These are phyloP conservation scores for Cardamine resedifolia DNA, from an alignment of 345 rosid species.

Conservation along the genomic window DNA sequence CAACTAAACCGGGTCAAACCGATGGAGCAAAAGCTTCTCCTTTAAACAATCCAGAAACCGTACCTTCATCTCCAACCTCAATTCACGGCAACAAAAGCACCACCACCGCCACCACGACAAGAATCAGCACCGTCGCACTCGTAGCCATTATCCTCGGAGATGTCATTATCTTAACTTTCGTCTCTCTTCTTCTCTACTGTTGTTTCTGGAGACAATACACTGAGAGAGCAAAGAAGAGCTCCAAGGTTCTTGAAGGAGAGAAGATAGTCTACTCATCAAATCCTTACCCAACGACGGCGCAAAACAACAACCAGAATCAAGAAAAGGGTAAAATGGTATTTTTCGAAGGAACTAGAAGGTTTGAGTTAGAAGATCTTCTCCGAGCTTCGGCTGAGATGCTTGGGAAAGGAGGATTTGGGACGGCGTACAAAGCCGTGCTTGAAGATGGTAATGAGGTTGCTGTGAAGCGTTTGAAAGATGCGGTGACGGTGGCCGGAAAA, in stretches of 20 bases:
- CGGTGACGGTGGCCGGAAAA: conserved; percentile 52
- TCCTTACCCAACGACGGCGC: conserved; percentile 60
- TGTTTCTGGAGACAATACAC: conserved; percentile 83
- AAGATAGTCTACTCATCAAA: conserved; percentile 86
- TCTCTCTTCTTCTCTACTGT: conserved; percentile 77
- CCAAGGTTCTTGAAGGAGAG: conserved; percentile 73
- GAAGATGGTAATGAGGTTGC: conserved; percentile 87
- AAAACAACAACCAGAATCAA: conserved; percentile 21
- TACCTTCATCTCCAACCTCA: conserved; percentile 70
- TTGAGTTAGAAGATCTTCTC: conserved; percentile 85
- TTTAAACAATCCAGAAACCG: conserved; percentile 42
- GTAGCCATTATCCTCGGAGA: conserved; percentile 75
- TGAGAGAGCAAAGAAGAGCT: conserved; percentile 44
- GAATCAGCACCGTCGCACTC: conserved; percentile 57
- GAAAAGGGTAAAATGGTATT: conserved; percentile 90
- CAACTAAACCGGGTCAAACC: conserved; percentile 61
- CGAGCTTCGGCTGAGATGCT: conserved; percentile 97
- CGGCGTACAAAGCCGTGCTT: conserved; percentile 88
- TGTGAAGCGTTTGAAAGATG: conserved; percentile 84
- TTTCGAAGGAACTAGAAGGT: conserved; percentile 72
- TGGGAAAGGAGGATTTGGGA: conserved; percentile 92
- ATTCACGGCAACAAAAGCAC: conserved; percentile 31
- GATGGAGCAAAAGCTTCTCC: conserved; percentile 67
- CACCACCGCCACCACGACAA: conserved; percentile 28
- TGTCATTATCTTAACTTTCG: conserved; percentile 53